Evolutionary conservation across 1,139 yeast genomes (phyloP).

Genomic region (Scheffersomyces lignicola): DNA sequence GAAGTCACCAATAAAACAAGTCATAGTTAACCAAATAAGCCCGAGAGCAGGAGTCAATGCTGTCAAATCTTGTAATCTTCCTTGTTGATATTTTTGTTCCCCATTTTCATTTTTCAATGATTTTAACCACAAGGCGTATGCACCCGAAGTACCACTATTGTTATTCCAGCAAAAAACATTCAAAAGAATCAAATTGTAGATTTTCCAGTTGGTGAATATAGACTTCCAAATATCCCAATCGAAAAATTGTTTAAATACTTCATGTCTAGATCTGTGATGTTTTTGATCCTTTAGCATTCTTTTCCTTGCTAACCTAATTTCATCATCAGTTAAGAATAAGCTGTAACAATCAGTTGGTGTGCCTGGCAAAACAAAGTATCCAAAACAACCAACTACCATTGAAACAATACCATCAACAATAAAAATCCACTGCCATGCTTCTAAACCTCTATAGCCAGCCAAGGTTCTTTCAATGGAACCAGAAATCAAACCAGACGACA

Average conservation of each 20-base stretch:
- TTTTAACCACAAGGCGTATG: conserved; percentile 52
- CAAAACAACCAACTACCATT: conserved; percentile 59
- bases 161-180: conserved; percentile 66
- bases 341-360: conserved; percentile 63
- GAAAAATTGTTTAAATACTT: conserved; percentile 31
- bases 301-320: conserved; percentile 58
- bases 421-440: conserved; percentile 76
- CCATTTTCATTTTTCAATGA: conserved; percentile 31
- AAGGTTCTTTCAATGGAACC: conserved; percentile 55
- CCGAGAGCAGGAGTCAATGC: conserved; percentile 49
- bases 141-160: conserved; percentile 44
- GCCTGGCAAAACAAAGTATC: conserved; percentile 65
- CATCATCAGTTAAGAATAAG: conserved; percentile 60
- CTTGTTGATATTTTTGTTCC: conserved; percentile 24
- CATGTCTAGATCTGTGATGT: conserved; percentile 27
- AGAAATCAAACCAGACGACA: conserved; percentile 65
- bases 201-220: conserved; percentile 55
- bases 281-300: conserved; percentile 51
- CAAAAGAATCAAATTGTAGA: conserved; percentile 52
- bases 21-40: conserved; percentile 37
- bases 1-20: conserved; percentile 48
- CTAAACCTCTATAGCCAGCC: conserved; percentile 48
- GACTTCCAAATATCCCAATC: conserved; percentile 44
- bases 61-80: conserved; percentile 39
- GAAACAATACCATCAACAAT: conserved; percentile 66